Conservation (phyloP, 2,329 filamentous ascomycete species). For the Plectosphaerella cucumerina region DNA sequence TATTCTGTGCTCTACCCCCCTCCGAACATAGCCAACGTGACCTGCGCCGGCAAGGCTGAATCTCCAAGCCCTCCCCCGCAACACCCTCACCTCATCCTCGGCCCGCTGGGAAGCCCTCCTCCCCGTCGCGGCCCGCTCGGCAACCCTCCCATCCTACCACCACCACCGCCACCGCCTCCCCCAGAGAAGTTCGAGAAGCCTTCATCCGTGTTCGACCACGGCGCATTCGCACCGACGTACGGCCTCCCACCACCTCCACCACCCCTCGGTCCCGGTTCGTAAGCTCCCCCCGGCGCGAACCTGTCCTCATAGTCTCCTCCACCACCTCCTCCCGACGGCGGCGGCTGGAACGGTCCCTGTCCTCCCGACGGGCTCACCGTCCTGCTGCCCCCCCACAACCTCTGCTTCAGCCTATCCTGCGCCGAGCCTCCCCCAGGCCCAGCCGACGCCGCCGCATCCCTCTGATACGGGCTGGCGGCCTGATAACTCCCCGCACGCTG, state of each 20-base stretch:
- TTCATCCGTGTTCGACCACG: slow-evolving; percentile 39
- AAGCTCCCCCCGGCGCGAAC: slow-evolving; percentile 40
- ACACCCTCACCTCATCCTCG: slow-evolving; percentile 34
- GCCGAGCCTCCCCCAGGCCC: slow-evolving; percentile 50
- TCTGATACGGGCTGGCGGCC: slow-evolving; percentile 29
- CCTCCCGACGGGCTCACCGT: slow-evolving; percentile 47
- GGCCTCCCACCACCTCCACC: slow-evolving; percentile 27
- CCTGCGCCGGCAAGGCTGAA: no score
- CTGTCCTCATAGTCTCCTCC: slow-evolving; percentile 38
- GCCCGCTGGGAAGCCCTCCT: slow-evolving; percentile 23
- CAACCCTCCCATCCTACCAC: slow-evolving; percentile 31
- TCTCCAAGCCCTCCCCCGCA: no score
- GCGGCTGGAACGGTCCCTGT: slow-evolving; percentile 44
- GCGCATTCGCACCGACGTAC: slow-evolving; percentile 41
- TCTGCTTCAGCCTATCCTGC: slow-evolving; percentile 77
- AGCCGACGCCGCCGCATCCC: slow-evolving; percentile 29
- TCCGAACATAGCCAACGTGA: no score
- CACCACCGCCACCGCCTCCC: slow-evolving; percentile 29
- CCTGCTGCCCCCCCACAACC: slow-evolving; percentile 63
- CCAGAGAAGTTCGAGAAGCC: slow-evolving; percentile 21
- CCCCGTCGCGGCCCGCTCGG: slow-evolving; percentile 39
- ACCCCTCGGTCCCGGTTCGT: slow-evolving; percentile 28
- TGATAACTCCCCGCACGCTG: slow-evolving; percentile 75
- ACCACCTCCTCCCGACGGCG: slow-evolving; percentile 17
- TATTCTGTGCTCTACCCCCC: no score